Conservation (phyloP, 805 yeast species). For the Alloascoidea hylecoeti region DNA sequence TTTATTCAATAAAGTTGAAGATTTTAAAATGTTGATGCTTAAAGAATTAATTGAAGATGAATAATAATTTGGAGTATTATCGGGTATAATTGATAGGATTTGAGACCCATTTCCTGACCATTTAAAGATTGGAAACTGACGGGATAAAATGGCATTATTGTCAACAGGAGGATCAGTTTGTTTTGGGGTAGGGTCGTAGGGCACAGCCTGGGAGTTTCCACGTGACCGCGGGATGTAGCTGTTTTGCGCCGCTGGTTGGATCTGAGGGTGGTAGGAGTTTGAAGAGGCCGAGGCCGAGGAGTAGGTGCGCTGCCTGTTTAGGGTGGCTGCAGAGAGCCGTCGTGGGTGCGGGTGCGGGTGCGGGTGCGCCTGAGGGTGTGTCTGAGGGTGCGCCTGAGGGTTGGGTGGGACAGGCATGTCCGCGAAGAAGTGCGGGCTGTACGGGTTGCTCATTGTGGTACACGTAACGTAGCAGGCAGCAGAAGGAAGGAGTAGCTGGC, state of each 20-base stretch:
- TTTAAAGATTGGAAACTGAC: conserved; percentile 1
- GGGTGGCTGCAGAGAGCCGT: background rate
- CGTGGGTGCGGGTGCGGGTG: background rate
- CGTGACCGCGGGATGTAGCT: background rate
- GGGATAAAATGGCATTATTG: background rate
- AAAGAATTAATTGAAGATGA: no score
- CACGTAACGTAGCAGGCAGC: background rate
- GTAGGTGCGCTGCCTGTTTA: background rate
- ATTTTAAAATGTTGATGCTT: no score
- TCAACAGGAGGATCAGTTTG: conserved; percentile 1
- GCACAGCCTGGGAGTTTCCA: background rate
- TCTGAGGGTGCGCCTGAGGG: background rate
- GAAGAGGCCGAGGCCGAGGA: background rate
- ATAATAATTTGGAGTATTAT: no score
- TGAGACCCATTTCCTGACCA: background rate
- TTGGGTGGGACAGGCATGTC: background rate
- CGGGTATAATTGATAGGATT: no score
- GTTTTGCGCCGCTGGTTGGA: background rate
- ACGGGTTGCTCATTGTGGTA: background rate
- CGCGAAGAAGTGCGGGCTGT: background rate
- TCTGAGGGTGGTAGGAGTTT: background rate
- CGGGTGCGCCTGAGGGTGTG: background rate
- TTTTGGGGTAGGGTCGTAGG: background rate
- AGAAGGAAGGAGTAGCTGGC: background rate
- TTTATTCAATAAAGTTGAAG: no score